Evolutionary conservation across 2,329 filamentous ascomycete species (phyloP).

Genomic region (Neophaeococcomyces mojaviensis): DNA sequence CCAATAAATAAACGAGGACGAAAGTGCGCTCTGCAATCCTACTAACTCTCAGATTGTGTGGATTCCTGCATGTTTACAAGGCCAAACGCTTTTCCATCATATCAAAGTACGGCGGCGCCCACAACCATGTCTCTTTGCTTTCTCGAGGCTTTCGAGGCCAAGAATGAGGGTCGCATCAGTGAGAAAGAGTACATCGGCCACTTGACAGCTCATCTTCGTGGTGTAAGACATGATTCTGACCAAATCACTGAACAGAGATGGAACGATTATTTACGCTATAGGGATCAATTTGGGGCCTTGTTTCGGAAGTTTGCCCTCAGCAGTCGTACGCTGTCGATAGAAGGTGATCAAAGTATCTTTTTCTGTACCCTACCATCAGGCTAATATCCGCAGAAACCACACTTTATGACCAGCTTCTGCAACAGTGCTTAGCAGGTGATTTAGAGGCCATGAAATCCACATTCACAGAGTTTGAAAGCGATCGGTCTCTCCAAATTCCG

Average conservation of each 20-base stretch:
- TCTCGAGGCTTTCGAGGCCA: background rate
- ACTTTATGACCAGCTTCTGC: slow-evolving; percentile 1
- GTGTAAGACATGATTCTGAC: slow-evolving; percentile 1
- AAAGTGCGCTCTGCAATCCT: background rate
- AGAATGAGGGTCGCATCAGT: background rate
- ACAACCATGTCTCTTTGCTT: slow-evolving; percentile 2
- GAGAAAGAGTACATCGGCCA: slow-evolving; percentile 1
- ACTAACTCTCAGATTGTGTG: background rate
- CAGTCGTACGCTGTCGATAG: background rate
- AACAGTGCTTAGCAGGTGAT: slow-evolving; percentile 1
- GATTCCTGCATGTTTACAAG: background rate
- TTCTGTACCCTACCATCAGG: background rate
- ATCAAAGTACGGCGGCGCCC: background rate
- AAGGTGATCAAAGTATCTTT: background rate
- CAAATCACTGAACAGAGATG: background rate
- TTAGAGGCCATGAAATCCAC: slow-evolving; percentile 1
- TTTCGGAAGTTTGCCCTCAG: background rate
- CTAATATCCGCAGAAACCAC: background rate
- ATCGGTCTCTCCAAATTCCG: background rate
- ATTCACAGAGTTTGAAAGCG: background rate
- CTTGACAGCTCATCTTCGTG: slow-evolving; percentile 1
- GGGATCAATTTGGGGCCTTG: slow-evolving; percentile 2
- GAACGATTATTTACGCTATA: background rate
- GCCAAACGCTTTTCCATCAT: background rate
- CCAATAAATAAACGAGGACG: background rate